Evolutionary conservation across 768 basidiomycete genomes (phyloP).

Genomic region (Hypsizygus marmoreus): DNA sequence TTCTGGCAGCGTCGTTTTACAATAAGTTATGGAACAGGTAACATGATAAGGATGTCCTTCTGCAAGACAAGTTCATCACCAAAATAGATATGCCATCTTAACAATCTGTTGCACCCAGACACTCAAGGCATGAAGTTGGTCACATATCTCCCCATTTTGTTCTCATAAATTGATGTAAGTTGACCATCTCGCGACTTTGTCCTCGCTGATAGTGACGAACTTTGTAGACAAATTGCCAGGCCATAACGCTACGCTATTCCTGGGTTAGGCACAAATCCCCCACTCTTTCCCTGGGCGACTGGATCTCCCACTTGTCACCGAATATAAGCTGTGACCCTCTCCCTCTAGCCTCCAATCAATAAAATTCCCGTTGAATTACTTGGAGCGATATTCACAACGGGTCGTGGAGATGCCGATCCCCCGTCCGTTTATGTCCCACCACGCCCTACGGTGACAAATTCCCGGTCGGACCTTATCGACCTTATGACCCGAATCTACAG

Average conservation of each 20-base stretch:
- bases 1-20: too few species aligned
- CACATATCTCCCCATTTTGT: neutral
- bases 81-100: too few species aligned
- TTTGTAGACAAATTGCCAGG: neutral
- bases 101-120: too few species aligned
- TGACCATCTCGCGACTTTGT: neutral
- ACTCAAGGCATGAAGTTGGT: too few species aligned
- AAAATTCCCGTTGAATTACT: constrained; percentile 7
- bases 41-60: too few species aligned
- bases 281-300: neutral
- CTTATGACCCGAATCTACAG: constrained; percentile 10
- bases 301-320: neutral
- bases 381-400: constrained; percentile 6
- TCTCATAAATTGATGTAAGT: neutral
- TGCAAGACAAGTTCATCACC: too few species aligned
- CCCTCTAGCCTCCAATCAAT: neutral
- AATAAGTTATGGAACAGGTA: too few species aligned
- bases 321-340: too few species aligned
- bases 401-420: neutral
- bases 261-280: neutral
- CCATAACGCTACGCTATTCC: neutral
- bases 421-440: neutral
- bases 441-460: constrained; percentile 4
- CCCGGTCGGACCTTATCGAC: constrained; percentile 1
- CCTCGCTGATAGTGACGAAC: too few species aligned